Base-by-base conservation (phyloP, 768 basidiomycete genomes). In the Rhodotorula graminis region DNA sequence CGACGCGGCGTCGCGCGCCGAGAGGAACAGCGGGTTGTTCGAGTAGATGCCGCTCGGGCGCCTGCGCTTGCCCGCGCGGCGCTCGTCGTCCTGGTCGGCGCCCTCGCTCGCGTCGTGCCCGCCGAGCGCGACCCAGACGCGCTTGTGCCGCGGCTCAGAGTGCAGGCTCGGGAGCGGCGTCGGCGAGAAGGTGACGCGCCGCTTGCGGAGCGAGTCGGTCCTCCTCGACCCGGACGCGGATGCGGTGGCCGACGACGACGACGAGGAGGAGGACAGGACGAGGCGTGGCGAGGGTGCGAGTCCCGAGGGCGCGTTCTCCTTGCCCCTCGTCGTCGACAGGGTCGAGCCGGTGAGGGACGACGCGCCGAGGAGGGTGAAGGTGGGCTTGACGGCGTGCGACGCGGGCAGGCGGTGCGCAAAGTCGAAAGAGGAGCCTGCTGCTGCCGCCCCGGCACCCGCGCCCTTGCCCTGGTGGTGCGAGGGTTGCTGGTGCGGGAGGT, bases 151-250 rank as follows among this genome's bases (percentile, higher is more conserved):
- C 29, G 73, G 73, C 7, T 42, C 49, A 8, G 69, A 31, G 27
- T 74, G 33, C 23, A 74, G 53, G 16, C 66, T 68, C n/a, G 62
- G 58, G 46, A 74, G 63, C 29, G 73, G 73, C 5, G 73, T 70
- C 21, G 66, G 65, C 16, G 69, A 70, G 63, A 74, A 74, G 5
- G 55, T 46, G 44, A 74, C 73, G 31, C 62, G 52, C 8, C 70
- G 71, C 29, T 61, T 46, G 14, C 40, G 1, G 18, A 27, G 40
- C 21, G 53, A 5, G 53, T 27, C n/a, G 27, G 23, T 27, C 7
- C 50, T 27, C 6, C 15, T 37, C 37, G 57, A 59, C 2, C 37
- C 37, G 37, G 31, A 37, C 18, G 40, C 37, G 37, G 40, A 59
- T 29, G 57, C 10, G 33, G 31, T 15, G 16, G 59, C 21, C 4